phyloP scores from a whole-genome alignment of 805 yeast species.

The Priceomyces carsonii region DNA sequence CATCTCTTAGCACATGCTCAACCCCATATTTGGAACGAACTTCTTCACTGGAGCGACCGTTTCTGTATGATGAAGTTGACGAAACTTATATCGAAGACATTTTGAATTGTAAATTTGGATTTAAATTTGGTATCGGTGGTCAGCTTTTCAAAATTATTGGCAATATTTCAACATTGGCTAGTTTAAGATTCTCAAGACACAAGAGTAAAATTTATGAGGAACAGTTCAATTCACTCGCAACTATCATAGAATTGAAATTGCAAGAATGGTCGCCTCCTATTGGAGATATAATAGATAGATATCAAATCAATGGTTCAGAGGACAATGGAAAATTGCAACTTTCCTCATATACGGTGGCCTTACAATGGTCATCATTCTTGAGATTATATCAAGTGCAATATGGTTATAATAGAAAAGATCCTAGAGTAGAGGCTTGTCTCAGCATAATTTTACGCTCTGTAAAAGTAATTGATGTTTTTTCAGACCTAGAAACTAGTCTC shows the following conservation, averaged over 20 bases:
- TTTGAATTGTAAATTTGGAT: constrained; percentile 24
- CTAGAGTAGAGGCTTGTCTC: constrained; percentile 22
- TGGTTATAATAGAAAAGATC: constrained; percentile 26
- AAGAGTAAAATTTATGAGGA: constrained; percentile 16
- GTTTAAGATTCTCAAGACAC: constrained; percentile 16
- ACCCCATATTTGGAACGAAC: constrained; percentile 16
- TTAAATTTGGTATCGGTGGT: constrained; percentile 29
- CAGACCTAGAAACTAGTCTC: constrained; percentile 25
- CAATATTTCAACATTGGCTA: constrained; percentile 24
- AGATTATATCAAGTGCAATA: constrained; percentile 26
- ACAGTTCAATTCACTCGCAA: constrained; percentile 23
- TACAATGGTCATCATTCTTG: constrained; percentile 29
- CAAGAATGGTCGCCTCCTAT: constrained; percentile 27
- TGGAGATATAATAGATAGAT: constrained; percentile 16
- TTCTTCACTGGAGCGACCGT: constrained; percentile 11
- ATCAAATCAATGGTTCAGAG: constrained; percentile 10
- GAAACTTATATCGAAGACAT: constrained; percentile 16
- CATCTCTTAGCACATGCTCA: constrained; percentile 26
- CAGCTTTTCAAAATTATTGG: constrained; percentile 27
- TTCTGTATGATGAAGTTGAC: constrained; percentile 10
- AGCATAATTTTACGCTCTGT: constrained; percentile 21
- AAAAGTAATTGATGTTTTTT: constrained; percentile 13
- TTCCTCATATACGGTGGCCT: constrained; percentile 23
- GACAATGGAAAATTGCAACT: constrained; percentile 10
- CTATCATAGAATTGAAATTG: constrained; percentile 23